Evolutionary conservation across 2,329 filamentous ascomycete species (phyloP).

Genomic region (Ploettnerulaceae sp.): DNA sequence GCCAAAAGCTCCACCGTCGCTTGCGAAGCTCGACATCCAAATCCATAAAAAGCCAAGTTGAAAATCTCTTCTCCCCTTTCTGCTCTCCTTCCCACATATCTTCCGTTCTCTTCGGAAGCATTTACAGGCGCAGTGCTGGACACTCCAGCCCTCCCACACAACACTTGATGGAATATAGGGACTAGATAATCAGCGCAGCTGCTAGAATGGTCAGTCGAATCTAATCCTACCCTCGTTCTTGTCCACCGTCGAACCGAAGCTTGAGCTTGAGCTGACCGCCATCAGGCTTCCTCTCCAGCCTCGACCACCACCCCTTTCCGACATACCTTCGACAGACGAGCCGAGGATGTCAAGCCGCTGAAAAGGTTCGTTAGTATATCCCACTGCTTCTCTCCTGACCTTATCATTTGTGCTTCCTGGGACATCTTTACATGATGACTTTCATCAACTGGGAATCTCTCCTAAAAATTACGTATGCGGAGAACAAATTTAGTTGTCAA

Average conservation of each 20-base stretch:
- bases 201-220: slow-evolving; percentile 30
- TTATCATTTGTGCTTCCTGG: slow-evolving; percentile 7
- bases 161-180: slow-evolving; percentile 21
- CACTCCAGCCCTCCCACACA: slow-evolving; percentile 23
- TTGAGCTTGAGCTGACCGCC: slow-evolving; percentile 13
- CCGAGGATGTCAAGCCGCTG: slow-evolving; percentile 77
- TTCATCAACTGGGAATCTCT: slow-evolving; percentile 99
- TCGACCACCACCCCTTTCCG: slow-evolving; percentile 61
- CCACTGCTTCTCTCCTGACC: slow-evolving; percentile 7
- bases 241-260: neutral
- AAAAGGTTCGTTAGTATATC: slow-evolving; percentile 68
- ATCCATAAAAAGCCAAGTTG: neutral
- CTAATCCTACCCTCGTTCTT: neutral
- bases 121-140: slow-evolving; percentile 28
- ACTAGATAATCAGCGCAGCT: slow-evolving; percentile 18
- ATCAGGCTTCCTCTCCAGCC: slow-evolving; percentile 38
- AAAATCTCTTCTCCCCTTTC: neutral
- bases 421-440: slow-evolving; percentile 62
- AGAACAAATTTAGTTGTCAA: slow-evolving; percentile 79
- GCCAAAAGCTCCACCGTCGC: neutral
- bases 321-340: slow-evolving; percentile 67
- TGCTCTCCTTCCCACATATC: neutral
- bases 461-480: slow-evolving; percentile 83
- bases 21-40: slow-evolving; percentile 1
- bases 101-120: neutral